Percentiles rank a stretch among this genome's conserved stretches.
phyloP scores from a whole-genome alignment of 73 alveolate genomes.

The Diophrys sp. region DNA sequence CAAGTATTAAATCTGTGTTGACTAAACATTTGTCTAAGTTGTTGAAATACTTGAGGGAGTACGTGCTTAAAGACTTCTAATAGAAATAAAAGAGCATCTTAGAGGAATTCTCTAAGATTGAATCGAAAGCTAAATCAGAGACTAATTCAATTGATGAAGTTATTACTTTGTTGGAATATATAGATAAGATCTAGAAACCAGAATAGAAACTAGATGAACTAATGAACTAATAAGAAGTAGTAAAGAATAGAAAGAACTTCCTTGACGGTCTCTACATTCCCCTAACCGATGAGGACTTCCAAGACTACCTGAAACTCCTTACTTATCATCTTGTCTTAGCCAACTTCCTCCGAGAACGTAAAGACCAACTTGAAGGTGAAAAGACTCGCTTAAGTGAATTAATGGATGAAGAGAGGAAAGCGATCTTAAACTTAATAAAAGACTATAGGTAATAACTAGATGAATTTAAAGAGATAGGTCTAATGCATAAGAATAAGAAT shows the following conservation, averaged over 20 bases:
- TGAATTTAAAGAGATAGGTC: slow-evolving; percentile 8
- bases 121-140: slow-evolving; percentile 8
- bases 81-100: slow-evolving; percentile 2
- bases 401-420: slow-evolving; percentile 37
- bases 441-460: background rate
- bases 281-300: slow-evolving; percentile 8
- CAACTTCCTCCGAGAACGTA: slow-evolving; percentile 22
- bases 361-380: slow-evolving; percentile 29
- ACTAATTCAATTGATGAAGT: slow-evolving; percentile 27
- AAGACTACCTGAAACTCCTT: slow-evolving; percentile 19
- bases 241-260: slow-evolving; percentile 18
- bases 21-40: slow-evolving; percentile 13
- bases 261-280: background rate
- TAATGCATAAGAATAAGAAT: background rate
- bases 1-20: slow-evolving; percentile 5
- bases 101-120: background rate
- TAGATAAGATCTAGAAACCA: slow-evolving; percentile 27
- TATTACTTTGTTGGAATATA: slow-evolving; percentile 20
- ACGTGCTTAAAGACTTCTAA: slow-evolving; percentile 9
- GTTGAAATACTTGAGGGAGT: background rate
- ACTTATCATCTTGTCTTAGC: slow-evolving; percentile 29
- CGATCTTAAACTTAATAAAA: background rate
- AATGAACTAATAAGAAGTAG: background rate
- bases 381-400: slow-evolving; percentile 14
- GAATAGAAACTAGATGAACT: slow-evolving; percentile 29